These are phyloP conservation scores for Botrytis galanthina DNA, from an alignment of 2,329 filamentous ascomycete genomes.

Conservation along the genomic window DNA sequence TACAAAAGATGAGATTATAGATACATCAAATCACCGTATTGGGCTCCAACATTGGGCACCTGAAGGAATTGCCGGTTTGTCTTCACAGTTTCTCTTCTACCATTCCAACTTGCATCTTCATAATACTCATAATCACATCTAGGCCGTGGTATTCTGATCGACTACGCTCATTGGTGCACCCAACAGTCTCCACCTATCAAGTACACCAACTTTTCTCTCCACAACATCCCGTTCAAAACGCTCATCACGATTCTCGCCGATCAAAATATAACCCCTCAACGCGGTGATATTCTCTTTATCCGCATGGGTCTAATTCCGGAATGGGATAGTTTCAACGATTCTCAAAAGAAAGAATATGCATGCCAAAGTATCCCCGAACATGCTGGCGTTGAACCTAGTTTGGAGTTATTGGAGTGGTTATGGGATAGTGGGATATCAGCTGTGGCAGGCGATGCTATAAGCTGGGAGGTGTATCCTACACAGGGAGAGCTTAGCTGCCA, in stretches of 20 bases:
- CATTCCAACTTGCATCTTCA: neutral
- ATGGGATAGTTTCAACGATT: constrained; percentile 33
- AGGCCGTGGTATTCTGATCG: constrained; percentile 51
- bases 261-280: constrained; percentile 39
- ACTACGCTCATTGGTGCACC: constrained; percentile 55
- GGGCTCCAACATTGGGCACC: constrained; percentile 49
- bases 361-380: neutral
- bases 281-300: constrained; percentile 43
- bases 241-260: constrained; percentile 40
- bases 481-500: constrained; percentile 4
- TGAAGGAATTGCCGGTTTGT: constrained; percentile 45
- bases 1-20: constrained; percentile 46
- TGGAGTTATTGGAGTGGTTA: constrained; percentile 12
- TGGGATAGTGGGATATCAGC: constrained; percentile 12
- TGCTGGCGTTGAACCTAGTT: constrained; percentile 14
- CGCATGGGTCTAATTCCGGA: constrained; percentile 40
- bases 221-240: constrained; percentile 33
- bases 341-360: constrained; percentile 11
- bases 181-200: constrained; percentile 47
- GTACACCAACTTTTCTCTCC: constrained; percentile 53
- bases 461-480: constrained; percentile 11
- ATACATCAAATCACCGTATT: constrained; percentile 45
- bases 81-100: neutral
- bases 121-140: neutral
- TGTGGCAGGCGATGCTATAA: constrained; percentile 14